Evolutionary conservation across 768 basidiomycete genomes (phyloP), one percentile per base, ranked within the genome.

Genomic region (Mycena crocata): DNA sequence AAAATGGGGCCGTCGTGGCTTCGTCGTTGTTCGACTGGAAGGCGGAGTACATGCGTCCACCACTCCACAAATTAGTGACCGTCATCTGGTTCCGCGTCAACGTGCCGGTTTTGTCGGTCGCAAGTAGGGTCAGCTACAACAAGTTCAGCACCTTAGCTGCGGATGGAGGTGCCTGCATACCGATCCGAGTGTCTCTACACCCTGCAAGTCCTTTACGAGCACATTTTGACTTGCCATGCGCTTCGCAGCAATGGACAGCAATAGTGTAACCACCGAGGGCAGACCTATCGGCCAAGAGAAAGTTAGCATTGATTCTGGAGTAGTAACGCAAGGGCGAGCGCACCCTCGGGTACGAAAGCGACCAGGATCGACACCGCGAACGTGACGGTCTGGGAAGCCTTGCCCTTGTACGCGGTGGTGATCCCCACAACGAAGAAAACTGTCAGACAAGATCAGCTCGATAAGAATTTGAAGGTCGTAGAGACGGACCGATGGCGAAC

Each of bases 11-110:
- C 0, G 86, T 88, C 14, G 80, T 80, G n/a, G 84, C 73, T 8
- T 87, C 85, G 72, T 91, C 89, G 69, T 91, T 91, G 76, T 90
- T 90, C 1, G 89, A 90, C 83, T 88, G 87, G 81, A 89, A 91
- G 13, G 89, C 88, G 1, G 88, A 83, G 67, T 80, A 87, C 89
- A 91, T 90, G 70, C 80, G 81, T 45, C 75, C 79, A 1, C 87
- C 86, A 73, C 85, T 90, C 89, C 90, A 91, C 19, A 90, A 72
- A 64, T 90, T 90, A 17, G 89, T 87, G 4, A 90, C 89, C 17
- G 90, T 90, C 90, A 91, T 91, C 73, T 90, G 89, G 73, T 91
- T 91, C 42, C 88, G 78, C 13, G 90, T 91, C 57, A 91, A 75
- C 19, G 90, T 91, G 14, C 90, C 90, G 1, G 90, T 91, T 75